Base-by-base conservation (phyloP, 2,329 filamentous ascomycete species). In the Hypoxylon sp. region DNA sequence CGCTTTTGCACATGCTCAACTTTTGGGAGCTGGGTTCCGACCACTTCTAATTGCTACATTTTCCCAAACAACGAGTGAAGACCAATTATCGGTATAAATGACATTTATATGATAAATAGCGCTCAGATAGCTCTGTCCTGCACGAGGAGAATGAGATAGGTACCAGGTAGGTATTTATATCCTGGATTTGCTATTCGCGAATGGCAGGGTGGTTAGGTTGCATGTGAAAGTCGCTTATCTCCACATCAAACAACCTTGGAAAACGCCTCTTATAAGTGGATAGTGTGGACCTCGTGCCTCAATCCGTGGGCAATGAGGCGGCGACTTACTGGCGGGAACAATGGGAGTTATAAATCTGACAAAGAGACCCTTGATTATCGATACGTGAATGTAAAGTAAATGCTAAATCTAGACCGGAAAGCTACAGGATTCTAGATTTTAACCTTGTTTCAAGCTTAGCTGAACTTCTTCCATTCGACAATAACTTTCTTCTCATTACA, bases 201-300 rank as follows among this genome's bases (percentile, higher is more conserved):
- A 23, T 56, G 45, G 19, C n/a, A 58, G 43, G 30, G 48, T 53
- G 49, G 62, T 58, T 52, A 34, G 63, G 63, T 69, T 60, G 60
- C 67, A 69, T 67, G 67, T 69, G 67, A 69, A 69, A 69, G 30
- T 62, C 63, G 55, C 45, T 61, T 64, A 61, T 67, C 60, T 55
- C 48, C 63, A 62, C 28, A 46, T 53, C 25, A 17, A 43, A 60
- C 56, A 30, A n/a, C n/a, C n/a, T n/a, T n/a, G n/a, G n/a, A n/a
- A 53, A 55, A 43, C 46, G 21, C 11, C 38, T 46, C 48, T 58
- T 55, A 19, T 38, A 46, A 59, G 64, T 61, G 58, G 60, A 56
- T 50, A 34, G 3, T 50, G 51, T 58, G 60, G 52, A 56, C 57
- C 63, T 67, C 56, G 51, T 61, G 41, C 51, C 6, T 55, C 32